Evolutionary conservation across 2,329 filamentous ascomycete genomes (phyloP).

Genomic region (Phyllosticta ampelicida): DNA sequence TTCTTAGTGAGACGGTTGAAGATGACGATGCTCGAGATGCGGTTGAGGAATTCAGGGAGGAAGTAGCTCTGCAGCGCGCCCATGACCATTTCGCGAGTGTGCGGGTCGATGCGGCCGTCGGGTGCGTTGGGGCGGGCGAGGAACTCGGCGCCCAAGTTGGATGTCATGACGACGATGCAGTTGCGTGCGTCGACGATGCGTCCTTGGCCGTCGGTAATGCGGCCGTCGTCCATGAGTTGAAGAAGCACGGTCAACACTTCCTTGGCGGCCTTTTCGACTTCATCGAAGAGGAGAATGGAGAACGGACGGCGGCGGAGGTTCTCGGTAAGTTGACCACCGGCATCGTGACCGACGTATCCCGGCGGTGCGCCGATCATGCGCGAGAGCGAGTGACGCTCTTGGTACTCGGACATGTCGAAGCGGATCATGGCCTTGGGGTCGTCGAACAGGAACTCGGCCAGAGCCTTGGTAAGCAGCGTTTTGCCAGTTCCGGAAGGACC

Average conservation of each 20-base stretch:
- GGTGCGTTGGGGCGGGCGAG: conserved; percentile 67
- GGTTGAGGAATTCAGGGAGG: conserved; percentile 96
- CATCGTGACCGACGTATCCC: conserved; percentile 92
- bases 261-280: conserved; percentile 97
- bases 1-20: conserved; percentile 88
- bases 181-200: conserved; percentile 90
- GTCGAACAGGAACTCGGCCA: conserved; percentile 97
- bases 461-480: conserved; percentile 88
- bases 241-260: conserved; percentile 92
- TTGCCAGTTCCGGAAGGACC: conserved; percentile 98
- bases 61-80: conserved; percentile 88
- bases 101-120: conserved; percentile 75
- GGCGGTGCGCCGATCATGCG: conserved; percentile 97
- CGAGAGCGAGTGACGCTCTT: conserved; percentile 89
- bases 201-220: conserved; percentile 96
- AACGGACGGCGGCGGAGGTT: conserved; percentile 88
- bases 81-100: conserved; percentile 84
- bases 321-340: conserved; percentile 92
- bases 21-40: conserved; percentile 91
- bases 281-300: conserved; percentile 94
- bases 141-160: conserved; percentile 89
- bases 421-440: conserved; percentile 96
- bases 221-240: conserved; percentile 99
- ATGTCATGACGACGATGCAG: conserved; percentile 99
- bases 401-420: conserved; percentile 99